Base-by-base conservation (phyloP, 257 asterid genomes). In the Penstemon barbatus region DNA sequence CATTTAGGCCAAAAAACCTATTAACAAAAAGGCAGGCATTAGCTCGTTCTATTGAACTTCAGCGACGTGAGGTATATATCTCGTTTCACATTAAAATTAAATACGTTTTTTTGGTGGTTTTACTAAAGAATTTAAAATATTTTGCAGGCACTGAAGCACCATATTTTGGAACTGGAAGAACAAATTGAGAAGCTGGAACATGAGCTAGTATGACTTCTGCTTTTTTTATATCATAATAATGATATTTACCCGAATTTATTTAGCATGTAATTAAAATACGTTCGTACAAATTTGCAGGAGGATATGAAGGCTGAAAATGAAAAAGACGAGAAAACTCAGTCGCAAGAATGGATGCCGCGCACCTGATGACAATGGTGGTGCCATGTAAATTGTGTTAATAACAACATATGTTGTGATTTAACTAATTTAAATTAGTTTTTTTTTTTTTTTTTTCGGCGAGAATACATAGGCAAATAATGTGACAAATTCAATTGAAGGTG, bases 31-130 rank as follows among this genome's bases (percentile, higher is more conserved):
- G 97, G 76, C 94, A 93, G 79, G 99, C 99, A 12, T 87, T 93
- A 70, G 94, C 94, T 58, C 92, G 96, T 43, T 81, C 99, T 39
- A 75, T 88, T 68, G 99, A 90, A 79, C 97, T 93, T 72, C 99
- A 93, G 81, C 77, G 96, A 63, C 90, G 96, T 6, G 97, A 88
- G 96, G 99, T n/a, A n/a, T 88, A 77, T 70, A 42, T 71, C 48
- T 45, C 51, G 15, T 68, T 53, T 61, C 25, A 25, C 33, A 1
- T 25, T 25, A 25, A 25, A 25, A 25, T 25, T 25, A 25, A 1
- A 25, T 25, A 25, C n/a, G n/a, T n/a, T 33, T 4, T 42, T 38
- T 12, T 49, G 6, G 71, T 58, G 44, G 19, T 15, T 54, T 73
- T 61, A 70, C 62, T 19, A 43, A 39, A 4, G 9, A 61, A 55